A percentile compares a stretch with the other conserved stretches of the same genome.
These are phyloP conservation scores for Podospora didyma DNA, from an alignment of 495 filamentous ascomycete species.

Conservation along the genomic window DNA sequence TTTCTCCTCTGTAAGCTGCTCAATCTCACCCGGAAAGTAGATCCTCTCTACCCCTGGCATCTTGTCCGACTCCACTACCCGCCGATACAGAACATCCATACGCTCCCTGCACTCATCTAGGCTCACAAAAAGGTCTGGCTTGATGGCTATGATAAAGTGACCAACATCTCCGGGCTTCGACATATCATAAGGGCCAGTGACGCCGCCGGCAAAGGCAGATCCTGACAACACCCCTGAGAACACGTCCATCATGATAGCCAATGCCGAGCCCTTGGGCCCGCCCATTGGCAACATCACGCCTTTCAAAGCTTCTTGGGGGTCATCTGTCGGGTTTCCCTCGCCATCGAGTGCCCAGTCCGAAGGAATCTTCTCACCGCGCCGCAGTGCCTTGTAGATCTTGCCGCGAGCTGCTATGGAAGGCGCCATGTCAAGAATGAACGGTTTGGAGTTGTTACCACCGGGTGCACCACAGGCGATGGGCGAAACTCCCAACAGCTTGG, in stretches of 20 bases:
- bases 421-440: constrained; percentile 78
- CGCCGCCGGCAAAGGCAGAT: constrained; percentile 66
- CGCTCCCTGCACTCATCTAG: constrained; percentile 62
- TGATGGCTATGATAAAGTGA: constrained; percentile 71
- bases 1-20: constrained; percentile 57
- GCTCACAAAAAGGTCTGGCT: constrained; percentile 72
- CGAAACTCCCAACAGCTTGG: constrained; percentile 68
- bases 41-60: constrained; percentile 69
- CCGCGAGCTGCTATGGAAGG: constrained; percentile 68
- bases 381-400: constrained; percentile 70
- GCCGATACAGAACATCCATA: constrained; percentile 66
- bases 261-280: constrained; percentile 67
- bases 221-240: constrained; percentile 72
- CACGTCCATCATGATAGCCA: constrained; percentile 81
- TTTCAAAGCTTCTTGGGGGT: constrained; percentile 60
- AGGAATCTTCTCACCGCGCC: constrained; percentile 71
- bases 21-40: constrained; percentile 77
- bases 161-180: constrained; percentile 66
- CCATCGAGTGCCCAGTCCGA: constrained; percentile 68
- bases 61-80: constrained; percentile 60
- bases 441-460: constrained; percentile 31
- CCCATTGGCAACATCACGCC: constrained; percentile 81
- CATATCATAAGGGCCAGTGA: constrained; percentile 69
- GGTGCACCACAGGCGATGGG: constrained; percentile 77
- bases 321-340: constrained; percentile 64